phyloP scores from a whole-genome alignment of 345 rosid species.

The Populus nigra region DNA sequence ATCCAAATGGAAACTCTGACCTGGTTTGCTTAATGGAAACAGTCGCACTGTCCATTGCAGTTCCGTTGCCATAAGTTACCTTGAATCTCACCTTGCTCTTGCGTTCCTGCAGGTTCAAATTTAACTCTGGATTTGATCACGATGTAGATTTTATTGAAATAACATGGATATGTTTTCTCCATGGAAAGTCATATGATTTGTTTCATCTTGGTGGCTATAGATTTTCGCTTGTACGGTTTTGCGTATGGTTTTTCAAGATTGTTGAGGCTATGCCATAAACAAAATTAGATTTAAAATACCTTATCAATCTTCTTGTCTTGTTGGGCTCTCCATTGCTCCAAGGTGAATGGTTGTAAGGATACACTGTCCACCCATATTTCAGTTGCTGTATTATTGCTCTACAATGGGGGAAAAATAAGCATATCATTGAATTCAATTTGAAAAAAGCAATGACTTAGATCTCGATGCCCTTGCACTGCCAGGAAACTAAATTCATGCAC shows the following conservation, averaged over 20 bases:
- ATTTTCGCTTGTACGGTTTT: too few species aligned
- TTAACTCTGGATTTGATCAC: neutral
- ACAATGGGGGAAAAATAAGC: slow-evolving; percentile 3
- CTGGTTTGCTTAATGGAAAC: slow-evolving; percentile 45
- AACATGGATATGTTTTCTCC: too few species aligned
- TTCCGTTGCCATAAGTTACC: slow-evolving; percentile 46
- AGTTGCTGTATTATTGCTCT: slow-evolving; percentile 44
- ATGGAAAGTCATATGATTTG: too few species aligned
- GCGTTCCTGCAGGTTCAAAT: slow-evolving; percentile 43
- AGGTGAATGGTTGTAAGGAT: slow-evolving; percentile 59
- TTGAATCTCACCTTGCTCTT: slow-evolving; percentile 59
- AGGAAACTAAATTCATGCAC: neutral
- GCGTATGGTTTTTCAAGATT: too few species aligned
- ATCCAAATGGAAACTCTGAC: slow-evolving; percentile 61
- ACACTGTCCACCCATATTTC: slow-evolving; percentile 57
- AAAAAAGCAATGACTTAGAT: neutral
- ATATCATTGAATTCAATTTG: neutral
- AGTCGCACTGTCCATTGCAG: slow-evolving; percentile 41
- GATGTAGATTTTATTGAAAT: too few species aligned
- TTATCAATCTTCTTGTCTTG: slow-evolving; percentile 51
- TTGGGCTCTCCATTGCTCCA: slow-evolving; percentile 60
- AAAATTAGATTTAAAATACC: slow-evolving; percentile 28
- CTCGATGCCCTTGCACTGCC: too few species aligned
- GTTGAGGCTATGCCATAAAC: neutral
- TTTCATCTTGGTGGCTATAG: too few species aligned